phyloP scores from a whole-genome alignment of 129 eudicot genomes.

The Flaveria sonorensis region DNA sequence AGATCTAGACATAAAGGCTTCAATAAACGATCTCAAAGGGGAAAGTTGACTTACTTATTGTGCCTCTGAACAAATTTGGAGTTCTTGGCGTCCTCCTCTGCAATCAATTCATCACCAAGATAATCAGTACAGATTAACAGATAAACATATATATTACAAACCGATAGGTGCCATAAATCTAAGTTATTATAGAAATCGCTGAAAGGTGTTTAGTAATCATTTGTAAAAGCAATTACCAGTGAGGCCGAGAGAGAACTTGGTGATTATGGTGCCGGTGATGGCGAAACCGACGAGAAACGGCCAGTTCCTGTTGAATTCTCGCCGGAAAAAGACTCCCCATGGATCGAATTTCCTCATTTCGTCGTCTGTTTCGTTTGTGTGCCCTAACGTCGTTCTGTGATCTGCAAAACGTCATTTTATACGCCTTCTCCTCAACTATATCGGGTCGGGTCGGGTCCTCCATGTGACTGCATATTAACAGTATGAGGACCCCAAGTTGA shows the following conservation, averaged over 20 bases:
- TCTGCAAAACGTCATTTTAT: neutral
- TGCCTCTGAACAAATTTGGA: constrained; percentile 67
- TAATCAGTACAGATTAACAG: neutral
- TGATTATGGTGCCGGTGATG: constrained; percentile 61
- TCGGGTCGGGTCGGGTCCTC: neutral
- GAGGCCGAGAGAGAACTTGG: constrained; percentile 63
- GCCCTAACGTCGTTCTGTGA: constrained; percentile 10
- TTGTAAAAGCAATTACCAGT: constrained; percentile 40
- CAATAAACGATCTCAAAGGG: neutral
- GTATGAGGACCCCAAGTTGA: neutral
- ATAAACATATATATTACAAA: neutral
- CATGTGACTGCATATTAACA: neutral
- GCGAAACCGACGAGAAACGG: constrained; percentile 58
- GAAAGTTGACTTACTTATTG: constrained; percentile 39
- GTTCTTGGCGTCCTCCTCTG: constrained; percentile 76
- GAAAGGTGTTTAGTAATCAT: too few species aligned
- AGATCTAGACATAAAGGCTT: neutral
- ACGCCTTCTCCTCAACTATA: neutral
- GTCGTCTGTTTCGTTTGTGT: constrained; percentile 1
- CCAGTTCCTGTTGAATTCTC: constrained; percentile 42
- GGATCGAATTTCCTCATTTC: constrained; percentile 45
- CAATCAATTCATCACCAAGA: neutral
- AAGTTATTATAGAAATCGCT: neutral
- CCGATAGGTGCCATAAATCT: neutral
- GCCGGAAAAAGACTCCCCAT: constrained; percentile 38